Conservation (phyloP, 441 rosid genomes). For the Populus hybrid region DNA sequence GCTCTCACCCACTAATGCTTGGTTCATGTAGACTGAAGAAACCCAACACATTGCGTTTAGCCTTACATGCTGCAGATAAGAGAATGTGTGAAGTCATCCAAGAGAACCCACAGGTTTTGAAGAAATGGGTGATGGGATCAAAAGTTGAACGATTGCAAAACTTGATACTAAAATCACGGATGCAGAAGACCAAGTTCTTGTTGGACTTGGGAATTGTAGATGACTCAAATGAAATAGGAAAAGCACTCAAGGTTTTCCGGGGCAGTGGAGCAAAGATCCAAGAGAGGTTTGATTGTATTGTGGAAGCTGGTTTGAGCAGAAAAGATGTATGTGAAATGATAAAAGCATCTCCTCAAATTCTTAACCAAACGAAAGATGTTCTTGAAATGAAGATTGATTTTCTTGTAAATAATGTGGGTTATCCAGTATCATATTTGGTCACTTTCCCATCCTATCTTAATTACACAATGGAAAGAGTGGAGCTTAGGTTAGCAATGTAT, state of each 20-base stretch:
- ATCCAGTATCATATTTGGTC: conserved; percentile 42
- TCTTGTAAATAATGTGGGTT: conserved; percentile 49
- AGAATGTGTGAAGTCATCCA: conserved; percentile 50
- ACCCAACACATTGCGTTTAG: conserved; percentile 39
- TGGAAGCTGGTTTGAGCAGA: conserved; percentile 50
- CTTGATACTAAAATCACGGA: conserved; percentile 24
- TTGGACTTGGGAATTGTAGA: conserved; percentile 51
- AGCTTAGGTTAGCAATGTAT: conserved; percentile 57
- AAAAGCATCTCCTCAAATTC: conserved; percentile 50
- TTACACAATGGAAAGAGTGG: conserved; percentile 44
- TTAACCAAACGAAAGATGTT: conserved; percentile 41
- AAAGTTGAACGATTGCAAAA: conserved; percentile 36
- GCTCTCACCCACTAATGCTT: conserved; percentile 39
- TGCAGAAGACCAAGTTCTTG: conserved; percentile 57
- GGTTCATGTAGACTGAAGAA: conserved; percentile 55
- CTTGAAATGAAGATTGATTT: conserved; percentile 53
- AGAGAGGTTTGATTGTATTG: conserved; percentile 61
- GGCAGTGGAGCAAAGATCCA: conserved; percentile 62
- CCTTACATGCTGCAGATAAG: conserved; percentile 49
- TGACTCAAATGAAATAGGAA: conserved; percentile 35
- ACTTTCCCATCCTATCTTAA: conserved; percentile 55
- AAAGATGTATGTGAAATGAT: conserved; percentile 55
- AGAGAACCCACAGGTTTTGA: conserved; percentile 62
- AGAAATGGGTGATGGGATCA: conserved; percentile 51
- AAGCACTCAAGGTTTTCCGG: conserved; percentile 44